Evolutionary conservation across 2,329 filamentous ascomycete species (phyloP).

Genomic region (Aureobasidium sp.): DNA sequence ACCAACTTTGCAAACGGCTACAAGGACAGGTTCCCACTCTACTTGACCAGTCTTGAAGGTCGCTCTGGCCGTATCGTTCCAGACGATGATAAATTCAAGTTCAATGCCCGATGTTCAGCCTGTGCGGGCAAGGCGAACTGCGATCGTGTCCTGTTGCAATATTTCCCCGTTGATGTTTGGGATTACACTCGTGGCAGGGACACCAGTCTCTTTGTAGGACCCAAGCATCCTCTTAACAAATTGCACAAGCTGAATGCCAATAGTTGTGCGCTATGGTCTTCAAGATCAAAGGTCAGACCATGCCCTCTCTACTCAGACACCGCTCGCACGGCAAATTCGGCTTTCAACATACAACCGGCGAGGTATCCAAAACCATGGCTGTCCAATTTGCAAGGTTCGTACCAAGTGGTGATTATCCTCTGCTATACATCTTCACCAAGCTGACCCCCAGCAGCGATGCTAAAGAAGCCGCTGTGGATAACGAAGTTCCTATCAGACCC

Average conservation of each 20-base stretch:
- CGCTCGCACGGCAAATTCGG: background rate
- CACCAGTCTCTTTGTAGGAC: constrained; percentile 1
- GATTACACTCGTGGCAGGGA: background rate
- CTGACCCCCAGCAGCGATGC: background rate
- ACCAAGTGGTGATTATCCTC: background rate
- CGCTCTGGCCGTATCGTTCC: background rate
- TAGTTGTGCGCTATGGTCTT: background rate
- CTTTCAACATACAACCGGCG: background rate
- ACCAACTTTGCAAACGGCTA: background rate
- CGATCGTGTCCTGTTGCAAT: background rate
- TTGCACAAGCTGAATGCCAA: background rate
- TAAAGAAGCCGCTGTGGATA: background rate
- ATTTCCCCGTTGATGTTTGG: background rate
- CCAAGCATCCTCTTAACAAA: no score
- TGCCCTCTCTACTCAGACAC: background rate
- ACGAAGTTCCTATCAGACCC: background rate
- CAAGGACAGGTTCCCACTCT: background rate
- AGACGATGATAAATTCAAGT: background rate
- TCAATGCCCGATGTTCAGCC: background rate
- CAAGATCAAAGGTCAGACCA: background rate
- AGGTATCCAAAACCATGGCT: background rate
- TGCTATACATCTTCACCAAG: background rate
- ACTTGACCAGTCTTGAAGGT: background rate
- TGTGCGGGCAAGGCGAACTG: background rate
- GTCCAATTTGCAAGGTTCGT: no score